A percentile compares a stretch with the other conserved stretches of the same genome.
phyloP scores from a whole-genome alignment of 805 yeast species.

The Metschnikowia hibisci region DNA sequence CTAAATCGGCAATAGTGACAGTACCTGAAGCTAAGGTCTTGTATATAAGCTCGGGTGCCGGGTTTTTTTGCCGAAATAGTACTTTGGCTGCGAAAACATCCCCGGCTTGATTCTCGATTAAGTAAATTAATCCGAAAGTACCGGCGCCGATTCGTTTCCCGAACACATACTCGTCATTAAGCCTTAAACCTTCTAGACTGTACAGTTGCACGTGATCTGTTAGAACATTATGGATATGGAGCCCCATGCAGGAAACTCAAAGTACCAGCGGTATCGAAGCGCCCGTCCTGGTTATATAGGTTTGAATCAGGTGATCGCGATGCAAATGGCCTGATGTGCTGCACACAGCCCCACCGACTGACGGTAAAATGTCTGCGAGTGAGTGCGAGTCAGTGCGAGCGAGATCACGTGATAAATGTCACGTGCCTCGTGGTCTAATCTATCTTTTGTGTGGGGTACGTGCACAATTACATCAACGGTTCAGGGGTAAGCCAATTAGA shows the following conservation, averaged over 20 bases:
- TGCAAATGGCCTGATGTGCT: neutral
- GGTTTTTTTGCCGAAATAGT: conserved; percentile 61
- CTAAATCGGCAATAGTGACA: neutral
- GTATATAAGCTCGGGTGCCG: conserved; percentile 58
- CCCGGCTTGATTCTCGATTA: conserved; percentile 45
- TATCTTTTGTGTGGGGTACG: too few species aligned
- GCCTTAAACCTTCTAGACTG: conserved; percentile 40
- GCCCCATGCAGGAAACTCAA: neutral
- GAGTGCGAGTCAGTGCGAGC: too few species aligned
- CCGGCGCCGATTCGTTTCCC: conserved; percentile 48
- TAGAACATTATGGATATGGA: conserved; percentile 1
- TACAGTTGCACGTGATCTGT: neutral
- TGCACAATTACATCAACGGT: too few species aligned
- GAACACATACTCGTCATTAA: conserved; percentile 54
- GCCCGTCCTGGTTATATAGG: neutral
- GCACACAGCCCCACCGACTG: neutral
- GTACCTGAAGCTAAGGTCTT: conserved; percentile 6
- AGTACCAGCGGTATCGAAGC: too few species aligned
- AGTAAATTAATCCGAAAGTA: conserved; percentile 36
- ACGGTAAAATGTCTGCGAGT: too few species aligned
- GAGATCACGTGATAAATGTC: too few species aligned
- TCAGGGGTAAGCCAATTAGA: too few species aligned
- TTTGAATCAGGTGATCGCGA: neutral
- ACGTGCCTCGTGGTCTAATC: too few species aligned
- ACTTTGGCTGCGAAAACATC: conserved; percentile 68